A percentile compares a stretch with the other conserved stretches of the same genome.
Conservation (phyloP, 768 basidiomycete genomes). For the Tephrocybe sp. region DNA sequence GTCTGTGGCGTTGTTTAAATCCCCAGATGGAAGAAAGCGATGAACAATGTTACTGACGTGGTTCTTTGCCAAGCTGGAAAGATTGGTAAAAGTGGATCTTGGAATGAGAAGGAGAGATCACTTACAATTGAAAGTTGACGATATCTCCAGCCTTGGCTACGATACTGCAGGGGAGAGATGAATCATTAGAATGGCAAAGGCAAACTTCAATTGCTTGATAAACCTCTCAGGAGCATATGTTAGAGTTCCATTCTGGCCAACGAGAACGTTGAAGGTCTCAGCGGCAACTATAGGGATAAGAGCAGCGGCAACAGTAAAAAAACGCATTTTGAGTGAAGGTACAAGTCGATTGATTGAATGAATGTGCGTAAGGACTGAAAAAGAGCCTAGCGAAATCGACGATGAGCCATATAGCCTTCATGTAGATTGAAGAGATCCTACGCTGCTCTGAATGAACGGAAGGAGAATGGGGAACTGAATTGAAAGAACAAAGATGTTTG, state of each 20-base stretch:
- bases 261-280: slow-evolving; percentile 29
- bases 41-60: slow-evolving; percentile 27
- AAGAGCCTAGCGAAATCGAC: slow-evolving; percentile 19
- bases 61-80: slow-evolving; percentile 34
- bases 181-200: not conserved
- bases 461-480: slow-evolving; percentile 11
- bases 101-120: not conserved
- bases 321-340: slow-evolving; percentile 14
- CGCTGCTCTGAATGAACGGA: slow-evolving; percentile 31
- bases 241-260: slow-evolving; percentile 28
- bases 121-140: slow-evolving; percentile 47
- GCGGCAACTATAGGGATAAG: slow-evolving; percentile 28
- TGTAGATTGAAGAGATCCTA: slow-evolving; percentile 19
- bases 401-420: slow-evolving; percentile 5
- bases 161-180: slow-evolving; percentile 22
- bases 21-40: not conserved
- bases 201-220: not conserved
- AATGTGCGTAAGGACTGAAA: slow-evolving; percentile 14
- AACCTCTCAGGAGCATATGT: slow-evolving; percentile 26
- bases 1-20: slow-evolving; percentile 23
- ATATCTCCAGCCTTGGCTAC: slow-evolving; percentile 35
- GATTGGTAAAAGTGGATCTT: not conserved
- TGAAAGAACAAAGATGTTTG: not conserved
- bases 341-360: slow-evolving; percentile 13
- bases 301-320: slow-evolving; percentile 20